Conservation (phyloP, 345 rosid species). For the Noccaea bulbosa region DNA sequence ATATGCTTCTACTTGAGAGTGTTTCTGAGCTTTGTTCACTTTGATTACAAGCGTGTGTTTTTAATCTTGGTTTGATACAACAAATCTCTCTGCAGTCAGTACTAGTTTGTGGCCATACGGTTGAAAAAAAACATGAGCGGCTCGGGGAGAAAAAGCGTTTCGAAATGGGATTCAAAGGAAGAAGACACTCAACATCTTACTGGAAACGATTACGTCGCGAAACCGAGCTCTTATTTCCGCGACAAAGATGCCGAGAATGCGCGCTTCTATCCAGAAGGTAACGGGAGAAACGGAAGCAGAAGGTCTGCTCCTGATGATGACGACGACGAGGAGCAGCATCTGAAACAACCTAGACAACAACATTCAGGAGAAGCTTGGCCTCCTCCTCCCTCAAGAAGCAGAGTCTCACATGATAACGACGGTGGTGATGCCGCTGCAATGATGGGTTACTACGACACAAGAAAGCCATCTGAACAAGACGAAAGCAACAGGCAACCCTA, state of each 20-base stretch:
- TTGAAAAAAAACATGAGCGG: constrained; percentile 60
- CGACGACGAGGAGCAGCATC: constrained; percentile 32
- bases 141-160: constrained; percentile 59
- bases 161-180: constrained; percentile 86
- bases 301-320: constrained; percentile 53
- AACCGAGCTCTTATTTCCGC: constrained; percentile 47
- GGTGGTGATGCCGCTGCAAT: constrained; percentile 38
- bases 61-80: neutral
- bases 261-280: constrained; percentile 52
- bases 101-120: neutral
- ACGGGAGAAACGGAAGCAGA: constrained; percentile 51
- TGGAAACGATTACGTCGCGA: constrained; percentile 53
- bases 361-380: constrained; percentile 56
- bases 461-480: constrained; percentile 81
- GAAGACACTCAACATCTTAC: constrained; percentile 50
- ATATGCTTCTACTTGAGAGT: too few relatives aligned
- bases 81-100: constrained; percentile 28
- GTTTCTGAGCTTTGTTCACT: neutral
- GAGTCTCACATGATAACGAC: constrained; percentile 53
- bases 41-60: too few relatives aligned
- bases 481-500: constrained; percentile 64
- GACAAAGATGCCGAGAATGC: constrained; percentile 57
- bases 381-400: constrained; percentile 45
- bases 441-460: constrained; percentile 57
- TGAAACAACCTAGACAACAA: constrained; percentile 49